Conservation (phyloP, 371 early-diverging fungal species). For the Mortierella sp. region DNA sequence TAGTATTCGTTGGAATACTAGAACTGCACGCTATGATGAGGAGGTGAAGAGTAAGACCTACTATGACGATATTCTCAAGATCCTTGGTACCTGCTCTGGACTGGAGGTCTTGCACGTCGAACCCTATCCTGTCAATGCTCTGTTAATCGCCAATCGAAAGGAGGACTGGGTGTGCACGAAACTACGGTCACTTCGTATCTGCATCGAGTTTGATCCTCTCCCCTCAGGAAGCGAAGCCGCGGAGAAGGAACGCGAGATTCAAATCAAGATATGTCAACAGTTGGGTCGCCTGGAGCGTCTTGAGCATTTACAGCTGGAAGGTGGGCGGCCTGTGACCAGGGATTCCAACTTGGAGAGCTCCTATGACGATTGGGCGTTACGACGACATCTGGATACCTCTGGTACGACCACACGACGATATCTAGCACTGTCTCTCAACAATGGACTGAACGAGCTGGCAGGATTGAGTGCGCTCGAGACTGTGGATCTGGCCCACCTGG, state of each 20-base stretch:
- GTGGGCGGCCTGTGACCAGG: slow-evolving; percentile 9
- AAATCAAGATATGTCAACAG: slow-evolving; percentile 15
- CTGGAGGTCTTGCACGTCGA: slow-evolving; percentile 20
- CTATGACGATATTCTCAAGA: slow-evolving; percentile 7
- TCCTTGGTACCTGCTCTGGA: slow-evolving; percentile 9
- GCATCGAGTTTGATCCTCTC: slow-evolving; percentile 21
- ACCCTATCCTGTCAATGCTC: slow-evolving; percentile 29
- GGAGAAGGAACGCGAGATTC: slow-evolving; percentile 13
- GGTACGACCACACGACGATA: neutral
- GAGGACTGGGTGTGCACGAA: slow-evolving; percentile 12
- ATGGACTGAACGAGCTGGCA: slow-evolving; percentile 21
- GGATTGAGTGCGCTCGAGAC: slow-evolving; percentile 4
- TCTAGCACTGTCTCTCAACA: slow-evolving; percentile 8
- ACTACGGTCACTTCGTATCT: slow-evolving; percentile 11
- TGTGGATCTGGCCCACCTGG: slow-evolving; percentile 16
- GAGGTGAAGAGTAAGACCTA: slow-evolving; percentile 11
- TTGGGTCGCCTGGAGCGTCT: slow-evolving; percentile 16
- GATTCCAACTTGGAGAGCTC: neutral
- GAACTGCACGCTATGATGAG: neutral
- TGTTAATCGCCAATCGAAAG: neutral
- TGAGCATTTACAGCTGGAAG: slow-evolving; percentile 9
- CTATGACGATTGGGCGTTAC: neutral
- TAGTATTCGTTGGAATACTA: neutral
- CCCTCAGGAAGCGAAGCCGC: neutral
- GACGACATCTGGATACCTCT: neutral